Evolutionary conservation across 2,329 filamentous ascomycete genomes (phyloP).

Genomic region (Cercospora zeina): DNA sequence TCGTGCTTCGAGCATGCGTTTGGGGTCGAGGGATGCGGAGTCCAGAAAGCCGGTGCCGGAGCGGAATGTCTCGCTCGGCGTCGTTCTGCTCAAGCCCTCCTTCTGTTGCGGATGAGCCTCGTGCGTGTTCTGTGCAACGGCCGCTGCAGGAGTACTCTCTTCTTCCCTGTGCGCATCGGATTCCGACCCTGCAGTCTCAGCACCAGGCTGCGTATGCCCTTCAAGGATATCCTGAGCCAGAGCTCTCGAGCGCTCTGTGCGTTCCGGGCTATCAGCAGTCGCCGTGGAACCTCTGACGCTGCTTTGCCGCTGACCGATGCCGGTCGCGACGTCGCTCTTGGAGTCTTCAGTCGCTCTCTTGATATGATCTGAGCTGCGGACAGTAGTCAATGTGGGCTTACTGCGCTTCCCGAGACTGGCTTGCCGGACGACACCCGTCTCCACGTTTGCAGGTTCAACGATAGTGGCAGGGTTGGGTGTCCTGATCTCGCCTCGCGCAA

Average conservation of each 20-base stretch:
- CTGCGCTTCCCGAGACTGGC: constrained; percentile 52
- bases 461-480: constrained; percentile 7
- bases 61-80: constrained; percentile 35
- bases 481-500: constrained; percentile 17
- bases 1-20: constrained; percentile 11
- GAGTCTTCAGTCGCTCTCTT: constrained; percentile 22
- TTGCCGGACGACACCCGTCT: constrained; percentile 45
- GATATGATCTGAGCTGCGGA: constrained; percentile 46
- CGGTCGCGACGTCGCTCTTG: constrained; percentile 19
- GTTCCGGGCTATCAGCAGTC: constrained; percentile 13
- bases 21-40: constrained; percentile 25
- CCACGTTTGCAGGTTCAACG: constrained; percentile 23
- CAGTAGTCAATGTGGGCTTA: constrained; percentile 51
- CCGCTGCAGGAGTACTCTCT: background rate
- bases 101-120: constrained; percentile 5
- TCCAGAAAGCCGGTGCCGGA: constrained; percentile 42
- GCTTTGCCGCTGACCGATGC: constrained; percentile 30
- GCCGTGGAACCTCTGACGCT: background rate
- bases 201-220: constrained; percentile 22
- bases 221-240: constrained; percentile 20
- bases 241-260: constrained; percentile 15
- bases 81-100: constrained; percentile 20
- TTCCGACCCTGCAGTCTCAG: background rate
- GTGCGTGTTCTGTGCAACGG: constrained; percentile 5
- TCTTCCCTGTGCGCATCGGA: background rate